Evolutionary conservation across 2,329 filamentous ascomycete genomes (phyloP).

Genomic region (Fusarium palustre): DNA sequence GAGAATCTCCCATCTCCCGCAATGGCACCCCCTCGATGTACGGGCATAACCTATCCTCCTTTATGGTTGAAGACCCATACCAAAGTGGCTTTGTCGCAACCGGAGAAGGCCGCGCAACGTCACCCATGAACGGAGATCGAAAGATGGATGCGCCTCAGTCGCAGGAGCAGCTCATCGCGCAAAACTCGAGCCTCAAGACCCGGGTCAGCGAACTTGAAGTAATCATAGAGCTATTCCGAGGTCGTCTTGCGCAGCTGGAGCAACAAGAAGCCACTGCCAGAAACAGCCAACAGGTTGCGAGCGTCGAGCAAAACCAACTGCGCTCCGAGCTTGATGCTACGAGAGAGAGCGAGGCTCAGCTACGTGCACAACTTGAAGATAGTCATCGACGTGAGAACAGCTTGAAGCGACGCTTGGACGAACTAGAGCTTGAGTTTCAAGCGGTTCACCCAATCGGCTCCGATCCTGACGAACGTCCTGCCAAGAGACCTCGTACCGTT

Average conservation of each 20-base stretch:
- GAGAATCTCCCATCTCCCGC: conserved; percentile 82
- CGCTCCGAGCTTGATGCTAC: conserved; percentile 66
- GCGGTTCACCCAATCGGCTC: conserved; percentile 40
- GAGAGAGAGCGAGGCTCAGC: conserved; percentile 55
- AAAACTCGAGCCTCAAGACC: conserved; percentile 91
- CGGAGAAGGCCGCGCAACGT: conserved; percentile 63
- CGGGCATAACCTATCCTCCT: conserved; percentile 80
- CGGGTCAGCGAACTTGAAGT: conserved; percentile 95
- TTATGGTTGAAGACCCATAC: conserved; percentile 80
- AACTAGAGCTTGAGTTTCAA: conserved; percentile 73
- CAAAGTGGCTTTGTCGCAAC: conserved; percentile 65
- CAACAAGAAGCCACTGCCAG: conserved; percentile 77
- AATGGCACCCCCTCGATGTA: conserved; percentile 82
- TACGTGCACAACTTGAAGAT: conserved; percentile 77
- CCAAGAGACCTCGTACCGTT: conserved; percentile 47
- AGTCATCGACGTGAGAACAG: conserved; percentile 82
- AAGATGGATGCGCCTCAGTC: conserved; percentile 78
- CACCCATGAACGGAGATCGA: conserved; percentile 68
- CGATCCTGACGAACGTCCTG: conserved; percentile 42
- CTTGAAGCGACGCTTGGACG: conserved; percentile 83
- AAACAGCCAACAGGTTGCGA: conserved; percentile 68
- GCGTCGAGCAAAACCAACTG: conserved; percentile 67
- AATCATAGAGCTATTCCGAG: conserved; percentile 86
- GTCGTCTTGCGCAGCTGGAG: conserved; percentile 82
- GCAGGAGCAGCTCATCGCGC: conserved; percentile 81